Percentiles rank a stretch among this genome's conserved stretches.
Conservation (phyloP, 2,329 filamentous ascomycete species). For the Amylocarpus encephaloides region DNA sequence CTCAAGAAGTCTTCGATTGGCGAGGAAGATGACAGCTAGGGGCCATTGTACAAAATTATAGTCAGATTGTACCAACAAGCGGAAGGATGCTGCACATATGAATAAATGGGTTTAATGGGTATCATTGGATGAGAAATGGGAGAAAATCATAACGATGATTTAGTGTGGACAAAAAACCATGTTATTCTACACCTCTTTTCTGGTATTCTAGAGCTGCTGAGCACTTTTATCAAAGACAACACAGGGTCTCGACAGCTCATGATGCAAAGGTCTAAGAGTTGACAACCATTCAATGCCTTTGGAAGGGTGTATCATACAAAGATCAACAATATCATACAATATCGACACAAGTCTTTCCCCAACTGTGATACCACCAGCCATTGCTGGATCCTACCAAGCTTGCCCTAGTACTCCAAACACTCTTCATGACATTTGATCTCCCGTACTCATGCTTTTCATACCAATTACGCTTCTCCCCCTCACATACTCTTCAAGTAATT, state of each 20-base stretch:
- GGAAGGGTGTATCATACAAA: not conserved
- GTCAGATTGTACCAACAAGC: not conserved
- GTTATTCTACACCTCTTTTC: not conserved
- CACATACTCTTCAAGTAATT: slow-evolving; percentile 80
- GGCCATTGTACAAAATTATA: not conserved
- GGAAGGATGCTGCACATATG: not conserved
- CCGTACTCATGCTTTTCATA: not conserved
- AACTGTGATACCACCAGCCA: not conserved
- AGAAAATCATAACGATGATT: too few species aligned
- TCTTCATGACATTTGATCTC: not conserved
- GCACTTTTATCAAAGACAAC: too few species aligned
- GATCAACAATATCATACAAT: not conserved
- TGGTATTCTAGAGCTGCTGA: not conserved
- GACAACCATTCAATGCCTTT: not conserved
- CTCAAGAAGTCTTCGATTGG: slow-evolving; percentile 42
- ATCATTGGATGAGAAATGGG: too few species aligned
- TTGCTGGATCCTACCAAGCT: not conserved
- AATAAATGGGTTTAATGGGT: not conserved
- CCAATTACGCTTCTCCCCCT: not conserved
- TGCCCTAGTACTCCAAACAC: not conserved
- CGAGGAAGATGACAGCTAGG: slow-evolving; percentile 27
- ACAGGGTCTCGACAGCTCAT: not conserved
- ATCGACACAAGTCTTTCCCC: not conserved
- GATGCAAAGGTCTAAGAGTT: not conserved
- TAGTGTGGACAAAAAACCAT: not conserved